Evolutionary conservation across 192 early-diverging fungal species (phyloP), one percentile per base, ranked within the genome.

Genomic region (Coemansia sp.): DNA sequence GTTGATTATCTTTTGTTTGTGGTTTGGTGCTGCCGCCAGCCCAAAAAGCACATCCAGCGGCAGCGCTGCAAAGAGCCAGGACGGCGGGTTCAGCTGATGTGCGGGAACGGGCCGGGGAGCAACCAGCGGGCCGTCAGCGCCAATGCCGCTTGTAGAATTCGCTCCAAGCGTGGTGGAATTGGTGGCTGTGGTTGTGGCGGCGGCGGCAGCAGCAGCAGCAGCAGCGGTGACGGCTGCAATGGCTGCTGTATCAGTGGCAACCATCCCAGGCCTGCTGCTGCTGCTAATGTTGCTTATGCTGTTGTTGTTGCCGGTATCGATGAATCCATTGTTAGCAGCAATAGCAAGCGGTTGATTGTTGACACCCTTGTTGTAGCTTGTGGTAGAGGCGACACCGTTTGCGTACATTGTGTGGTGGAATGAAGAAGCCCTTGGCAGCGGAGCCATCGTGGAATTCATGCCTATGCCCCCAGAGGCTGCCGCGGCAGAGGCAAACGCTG

Each of bases 81-180:
- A 19, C 41, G 80, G 75, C 59, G 75, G 71, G 38, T 49, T 65
- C 62, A 77, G 45, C 71, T 76, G 73, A 54, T 83, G 80, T 13
- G 75, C 80, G 26, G 71, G 19, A 57, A 83, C 75, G n/a, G 80
- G 80, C 65, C 80, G 80, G 57, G 80, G 80, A 68, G 80, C 80
- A 50, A 64, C 80, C 65, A 83, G 48, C 47, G 67, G 63, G 63
- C 75, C 69, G 48, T 49, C 32, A 2, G 32, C 32, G 32, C 32
- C 32, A 32, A 32, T 62, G 54, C 56, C 10, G 50, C 64, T 50
- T 54, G 64, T 60, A 38, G 57, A 43, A 42, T 44, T 41, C 19
- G 40, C 5, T 10, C 48, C 59, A 45, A 58, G 44, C 52, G 53
- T 21, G 37, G 18, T 11, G 11, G 63, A 10, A 48, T 50, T 65